phyloP scores from a whole-genome alignment of 805 yeast genomes.

The Pichia cabralensis region DNA sequence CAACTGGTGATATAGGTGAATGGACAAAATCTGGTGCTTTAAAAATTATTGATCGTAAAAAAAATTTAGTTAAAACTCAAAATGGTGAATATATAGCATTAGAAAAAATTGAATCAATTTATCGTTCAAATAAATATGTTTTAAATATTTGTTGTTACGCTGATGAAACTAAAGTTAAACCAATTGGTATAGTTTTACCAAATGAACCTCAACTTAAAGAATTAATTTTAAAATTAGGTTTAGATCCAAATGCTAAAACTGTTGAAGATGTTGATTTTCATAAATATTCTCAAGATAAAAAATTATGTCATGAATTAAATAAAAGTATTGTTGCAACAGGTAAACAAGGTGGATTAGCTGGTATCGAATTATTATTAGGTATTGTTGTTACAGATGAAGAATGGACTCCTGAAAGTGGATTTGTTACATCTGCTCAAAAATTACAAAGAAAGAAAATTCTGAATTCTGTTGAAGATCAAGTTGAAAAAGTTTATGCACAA shows the following conservation, averaged over 20 bases:
- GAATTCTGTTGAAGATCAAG: slow-evolving; percentile 52
- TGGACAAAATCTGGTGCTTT: slow-evolving; percentile 78
- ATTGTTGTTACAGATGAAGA: slow-evolving; percentile 75
- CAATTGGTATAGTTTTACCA: slow-evolving; percentile 85
- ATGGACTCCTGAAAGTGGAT: slow-evolving; percentile 97
- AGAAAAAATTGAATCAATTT: slow-evolving; percentile 85
- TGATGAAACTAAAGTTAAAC: slow-evolving; percentile 78
- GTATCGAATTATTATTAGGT: slow-evolving; percentile 79
- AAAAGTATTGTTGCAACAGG: slow-evolving; percentile 65
- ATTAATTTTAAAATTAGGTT: slow-evolving; percentile 47
- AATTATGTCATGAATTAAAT: slow-evolving; percentile 43
- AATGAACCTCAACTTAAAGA: slow-evolving; percentile 55
- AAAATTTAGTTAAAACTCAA: slow-evolving; percentile 89
- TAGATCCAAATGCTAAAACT: slow-evolving; percentile 28
- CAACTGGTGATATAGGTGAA: slow-evolving; percentile 94
- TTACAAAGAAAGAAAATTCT: slow-evolving; percentile 88
- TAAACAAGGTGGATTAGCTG: slow-evolving; percentile 66
- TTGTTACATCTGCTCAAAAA: slow-evolving; percentile 91
- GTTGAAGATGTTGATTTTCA: slow-evolving; percentile 31
- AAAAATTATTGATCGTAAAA: slow-evolving; percentile 83
- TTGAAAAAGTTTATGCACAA: slow-evolving; percentile 50
- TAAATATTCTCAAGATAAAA: slow-evolving; percentile 44
- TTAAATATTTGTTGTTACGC: slow-evolving; percentile 88
- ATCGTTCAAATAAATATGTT: slow-evolving; percentile 73
- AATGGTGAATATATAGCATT: slow-evolving; percentile 98